Conservation (phyloP, 2,329 filamentous ascomycete species). For the Alternaria panax region DNA sequence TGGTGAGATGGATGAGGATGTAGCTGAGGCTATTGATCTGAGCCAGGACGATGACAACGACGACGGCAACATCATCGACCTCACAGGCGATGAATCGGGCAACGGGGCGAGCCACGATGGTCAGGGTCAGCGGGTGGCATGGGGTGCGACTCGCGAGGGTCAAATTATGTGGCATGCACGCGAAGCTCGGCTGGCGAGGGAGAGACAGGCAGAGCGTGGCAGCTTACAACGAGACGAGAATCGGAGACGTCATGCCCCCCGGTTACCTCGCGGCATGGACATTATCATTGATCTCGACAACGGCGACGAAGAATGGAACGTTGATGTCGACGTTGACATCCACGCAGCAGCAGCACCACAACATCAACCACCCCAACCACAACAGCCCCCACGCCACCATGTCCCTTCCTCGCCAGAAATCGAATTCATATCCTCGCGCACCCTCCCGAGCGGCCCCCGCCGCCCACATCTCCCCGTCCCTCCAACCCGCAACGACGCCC, state of each 20-base stretch:
- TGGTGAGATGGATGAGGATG: constrained; percentile 16
- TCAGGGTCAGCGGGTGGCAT: no score
- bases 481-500: no score
- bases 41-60: constrained; percentile 9
- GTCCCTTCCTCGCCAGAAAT: constrained; percentile 55
- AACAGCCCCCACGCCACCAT: no score
- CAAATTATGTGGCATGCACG: not conserved
- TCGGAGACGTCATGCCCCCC: constrained; percentile 28
- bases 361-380: no score
- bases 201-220: no score
- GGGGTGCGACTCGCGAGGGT: no score
- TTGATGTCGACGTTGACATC: constrained; percentile 12
- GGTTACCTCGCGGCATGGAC: constrained; percentile 52
- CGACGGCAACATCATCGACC: constrained; percentile 38
- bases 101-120: constrained; percentile 21
- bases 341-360: constrained; percentile 30
- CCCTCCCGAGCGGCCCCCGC: constrained; percentile 27
- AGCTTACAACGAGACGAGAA: no score
- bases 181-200: not conserved
- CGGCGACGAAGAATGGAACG: constrained; percentile 31
- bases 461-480: not conserved
- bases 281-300: constrained; percentile 54
- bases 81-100: constrained; percentile 41
- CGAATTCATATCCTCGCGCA: constrained; percentile 54
- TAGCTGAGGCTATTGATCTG: constrained; percentile 21